Percentiles rank a stretch among this genome's conserved stretches.
These are phyloP conservation scores for Cetraspora pellucida DNA, from an alignment of 192 early-diverging fungal species.

Conservation along the genomic window DNA sequence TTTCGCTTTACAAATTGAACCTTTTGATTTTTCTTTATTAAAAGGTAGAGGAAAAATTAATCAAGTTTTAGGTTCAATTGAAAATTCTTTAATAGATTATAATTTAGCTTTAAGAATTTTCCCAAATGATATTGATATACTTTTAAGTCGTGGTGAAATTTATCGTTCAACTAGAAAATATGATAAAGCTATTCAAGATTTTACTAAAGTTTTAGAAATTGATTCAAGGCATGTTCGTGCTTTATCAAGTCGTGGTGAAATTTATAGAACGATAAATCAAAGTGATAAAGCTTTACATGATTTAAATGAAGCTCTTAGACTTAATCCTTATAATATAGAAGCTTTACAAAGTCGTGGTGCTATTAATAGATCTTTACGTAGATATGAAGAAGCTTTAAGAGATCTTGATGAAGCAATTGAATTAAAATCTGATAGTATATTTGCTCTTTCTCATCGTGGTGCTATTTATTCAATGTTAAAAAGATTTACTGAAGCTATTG, in stretches of 20 bases:
- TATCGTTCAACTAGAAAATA: not conserved
- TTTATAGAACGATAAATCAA: conserved; percentile 5
- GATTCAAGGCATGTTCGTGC: conserved; percentile 5
- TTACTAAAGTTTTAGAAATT: conserved; percentile 9
- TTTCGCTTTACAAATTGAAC: conserved; percentile 6
- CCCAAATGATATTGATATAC: not conserved
- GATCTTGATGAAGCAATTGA: conserved; percentile 29
- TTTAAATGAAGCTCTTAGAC: conserved; percentile 21
- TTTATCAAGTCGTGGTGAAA: conserved; percentile 7
- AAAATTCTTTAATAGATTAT: conserved; percentile 14
- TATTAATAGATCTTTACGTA: conserved; percentile 7
- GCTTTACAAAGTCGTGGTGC: conserved; percentile 20
- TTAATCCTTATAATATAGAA: conserved; percentile 16
- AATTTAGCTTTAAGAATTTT: not conserved
- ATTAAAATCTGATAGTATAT: conserved; percentile 10
- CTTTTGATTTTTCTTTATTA: not conserved
- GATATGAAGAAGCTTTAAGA: conserved; percentile 25
- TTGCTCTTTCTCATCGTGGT: conserved; percentile 21
- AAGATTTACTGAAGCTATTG: conserved; percentile 10
- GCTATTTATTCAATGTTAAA: conserved; percentile 13
- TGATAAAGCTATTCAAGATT: conserved; percentile 22
- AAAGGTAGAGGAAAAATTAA: conserved; percentile 10
- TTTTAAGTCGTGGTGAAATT: conserved; percentile 13
- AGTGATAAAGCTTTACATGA: not conserved
- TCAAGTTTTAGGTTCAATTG: not conserved